Conservation (phyloP, 2,329 filamentous ascomycete genomes). For the Aspergillus intermedius region DNA sequence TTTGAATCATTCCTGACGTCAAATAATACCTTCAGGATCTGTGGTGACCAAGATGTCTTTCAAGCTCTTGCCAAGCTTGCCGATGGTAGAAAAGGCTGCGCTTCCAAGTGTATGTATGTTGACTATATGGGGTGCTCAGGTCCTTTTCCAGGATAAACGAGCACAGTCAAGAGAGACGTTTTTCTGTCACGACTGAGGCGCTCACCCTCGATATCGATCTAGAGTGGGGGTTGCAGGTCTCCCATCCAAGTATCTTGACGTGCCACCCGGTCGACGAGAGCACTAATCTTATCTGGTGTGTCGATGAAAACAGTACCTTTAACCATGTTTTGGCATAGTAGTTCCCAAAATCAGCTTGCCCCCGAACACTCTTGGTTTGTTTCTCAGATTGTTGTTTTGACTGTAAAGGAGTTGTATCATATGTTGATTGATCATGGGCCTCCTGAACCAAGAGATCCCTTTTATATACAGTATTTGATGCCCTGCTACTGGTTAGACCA, state of each 20-base stretch:
- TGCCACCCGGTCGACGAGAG: background rate
- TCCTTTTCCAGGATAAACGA: background rate
- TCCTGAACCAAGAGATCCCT: too few species aligned
- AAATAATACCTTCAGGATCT: conserved; percentile 50
- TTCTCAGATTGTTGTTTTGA: too few species aligned
- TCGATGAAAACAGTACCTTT: background rate
- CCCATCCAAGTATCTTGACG: too few species aligned
- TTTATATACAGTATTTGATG: too few species aligned
- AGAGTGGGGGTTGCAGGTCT: background rate
- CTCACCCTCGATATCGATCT: background rate
- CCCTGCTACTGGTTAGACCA: too few species aligned
- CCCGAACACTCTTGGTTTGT: too few species aligned
- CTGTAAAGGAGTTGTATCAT: too few species aligned
- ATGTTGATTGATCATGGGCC: too few species aligned
- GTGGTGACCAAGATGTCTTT: conserved; percentile 38
- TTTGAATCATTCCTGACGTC: conserved; percentile 56
- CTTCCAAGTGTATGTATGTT: conserved; percentile 38
- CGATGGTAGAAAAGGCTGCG: conserved; percentile 36
- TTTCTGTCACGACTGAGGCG: background rate
- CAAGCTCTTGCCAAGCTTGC: conserved; percentile 14
- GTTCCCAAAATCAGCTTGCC: too few species aligned
- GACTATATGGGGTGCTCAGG: conserved; percentile 33
- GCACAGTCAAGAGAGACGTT: background rate
- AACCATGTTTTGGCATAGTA: background rate
- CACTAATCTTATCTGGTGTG: background rate